Evolutionary conservation across 805 yeast genomes (phyloP).

Genomic region (Starmerella davenportii): DNA sequence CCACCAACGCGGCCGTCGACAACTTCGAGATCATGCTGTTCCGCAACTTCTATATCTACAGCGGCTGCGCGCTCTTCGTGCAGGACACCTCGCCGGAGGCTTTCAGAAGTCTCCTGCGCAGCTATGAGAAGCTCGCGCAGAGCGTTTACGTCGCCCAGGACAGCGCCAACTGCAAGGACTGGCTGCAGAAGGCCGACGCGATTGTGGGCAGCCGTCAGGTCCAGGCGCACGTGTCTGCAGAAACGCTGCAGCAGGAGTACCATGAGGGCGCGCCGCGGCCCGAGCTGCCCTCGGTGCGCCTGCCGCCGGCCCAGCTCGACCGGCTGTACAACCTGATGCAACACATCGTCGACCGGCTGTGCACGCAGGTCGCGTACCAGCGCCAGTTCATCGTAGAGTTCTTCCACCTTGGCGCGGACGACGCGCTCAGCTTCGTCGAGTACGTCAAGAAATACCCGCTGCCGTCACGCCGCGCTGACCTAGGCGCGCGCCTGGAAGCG

Average conservation of each 20-base stretch:
- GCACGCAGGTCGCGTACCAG: conserved; percentile 22
- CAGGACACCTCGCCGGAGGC: conserved; percentile 37
- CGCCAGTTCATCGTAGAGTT: conserved; percentile 33
- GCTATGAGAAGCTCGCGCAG: conserved; percentile 26
- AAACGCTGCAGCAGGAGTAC: neutral
- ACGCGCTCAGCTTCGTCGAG: conserved; percentile 22
- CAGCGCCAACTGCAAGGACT: conserved; percentile 18
- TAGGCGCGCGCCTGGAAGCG: neutral
- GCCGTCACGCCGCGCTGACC: neutral
- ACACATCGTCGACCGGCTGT: conserved; percentile 4
- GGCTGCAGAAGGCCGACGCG: conserved; percentile 15
- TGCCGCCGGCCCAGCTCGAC: neutral
- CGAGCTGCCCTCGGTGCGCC: neutral
- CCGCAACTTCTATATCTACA: conserved; percentile 22
- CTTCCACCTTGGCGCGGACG: conserved; percentile 29
- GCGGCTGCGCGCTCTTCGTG: conserved; percentile 38
- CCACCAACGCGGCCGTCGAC: conserved; percentile 1
- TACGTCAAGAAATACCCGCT: conserved; percentile 1
- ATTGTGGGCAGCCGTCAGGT: neutral
- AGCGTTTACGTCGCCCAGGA: conserved; percentile 25
- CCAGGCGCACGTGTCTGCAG: neutral
- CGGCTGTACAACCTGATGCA: conserved; percentile 2
- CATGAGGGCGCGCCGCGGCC: neutral
- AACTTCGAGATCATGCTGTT: conserved; percentile 16
- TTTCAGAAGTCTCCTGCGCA: conserved; percentile 28